Conservation (phyloP, 2,329 filamentous ascomycete species). For the Hypoxylon sp. region DNA sequence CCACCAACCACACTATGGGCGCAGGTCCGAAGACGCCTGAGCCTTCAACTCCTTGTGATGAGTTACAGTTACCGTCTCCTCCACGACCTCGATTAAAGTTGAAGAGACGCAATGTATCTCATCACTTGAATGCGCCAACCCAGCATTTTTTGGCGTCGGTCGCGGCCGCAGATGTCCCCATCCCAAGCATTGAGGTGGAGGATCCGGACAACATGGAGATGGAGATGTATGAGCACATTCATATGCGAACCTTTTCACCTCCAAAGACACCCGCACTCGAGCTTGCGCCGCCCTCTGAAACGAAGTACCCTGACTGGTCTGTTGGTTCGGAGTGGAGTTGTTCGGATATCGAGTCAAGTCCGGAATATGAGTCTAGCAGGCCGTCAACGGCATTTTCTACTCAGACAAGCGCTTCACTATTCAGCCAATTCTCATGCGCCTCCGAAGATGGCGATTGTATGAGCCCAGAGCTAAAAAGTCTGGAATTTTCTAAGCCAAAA, state of each 20-base stretch:
- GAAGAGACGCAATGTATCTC: conserved; percentile 68
- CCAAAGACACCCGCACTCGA: conserved; percentile 73
- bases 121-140: conserved; percentile 70
- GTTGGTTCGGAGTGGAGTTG: conserved; percentile 70
- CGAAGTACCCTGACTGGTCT: conserved; percentile 72
- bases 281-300: conserved; percentile 60
- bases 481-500: conserved; percentile 52
- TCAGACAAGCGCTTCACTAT: conserved; percentile 70
- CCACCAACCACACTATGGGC: conserved; percentile 57
- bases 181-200: conserved; percentile 74
- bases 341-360: conserved; percentile 67
- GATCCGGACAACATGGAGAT: conserved; percentile 52
- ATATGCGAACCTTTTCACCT: conserved; percentile 64
- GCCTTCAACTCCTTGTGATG: conserved; percentile 58
- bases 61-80: conserved; percentile 61
- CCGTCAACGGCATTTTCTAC: conserved; percentile 73
- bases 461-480: conserved; percentile 64
- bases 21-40: conserved; percentile 67
- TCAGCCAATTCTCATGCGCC: conserved; percentile 69
- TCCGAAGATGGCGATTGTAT: conserved; percentile 71
- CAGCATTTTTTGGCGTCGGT: conserved; percentile 78
- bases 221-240: conserved; percentile 54
- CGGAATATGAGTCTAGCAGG: conserved; percentile 71
- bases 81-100: conserved; percentile 69
- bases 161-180: conserved; percentile 74